phyloP scores from a whole-genome alignment of 1,139 yeast genomes.

The Candida albicans region DNA sequence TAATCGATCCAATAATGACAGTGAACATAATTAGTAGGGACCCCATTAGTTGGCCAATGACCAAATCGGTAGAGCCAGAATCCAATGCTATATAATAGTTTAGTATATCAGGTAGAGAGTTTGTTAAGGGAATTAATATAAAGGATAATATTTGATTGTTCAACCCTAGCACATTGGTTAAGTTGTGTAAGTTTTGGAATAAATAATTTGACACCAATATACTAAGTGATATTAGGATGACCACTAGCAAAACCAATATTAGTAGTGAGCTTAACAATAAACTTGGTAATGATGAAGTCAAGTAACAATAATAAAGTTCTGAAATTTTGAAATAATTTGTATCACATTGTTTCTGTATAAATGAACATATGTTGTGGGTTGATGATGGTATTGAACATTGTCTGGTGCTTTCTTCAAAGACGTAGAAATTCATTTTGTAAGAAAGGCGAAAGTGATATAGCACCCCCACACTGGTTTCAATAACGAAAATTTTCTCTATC shows the following conservation, averaged over 20 bases:
- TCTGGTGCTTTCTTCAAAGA: conserved; percentile 1
- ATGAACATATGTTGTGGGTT: conserved; percentile 19
- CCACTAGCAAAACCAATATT: conserved; percentile 18
- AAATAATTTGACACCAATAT: conserved; percentile 39
- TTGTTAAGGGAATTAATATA: conserved; percentile 40
- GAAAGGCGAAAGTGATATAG: too few relatives aligned
- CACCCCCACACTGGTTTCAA: too few relatives aligned
- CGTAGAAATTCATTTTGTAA: background rate
- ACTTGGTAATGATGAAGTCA: conserved; percentile 8
- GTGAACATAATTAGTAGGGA: conserved; percentile 38
- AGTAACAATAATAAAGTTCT: conserved; percentile 26
- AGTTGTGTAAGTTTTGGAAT: conserved; percentile 30
- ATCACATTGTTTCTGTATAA: conserved; percentile 26
- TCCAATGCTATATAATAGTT: conserved; percentile 36
- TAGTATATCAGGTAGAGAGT: conserved; percentile 42
- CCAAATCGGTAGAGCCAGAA: conserved; percentile 34
- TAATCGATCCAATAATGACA: conserved; percentile 36
- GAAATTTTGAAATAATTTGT: conserved; percentile 27
- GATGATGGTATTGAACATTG: conserved; percentile 10
- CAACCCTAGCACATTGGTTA: conserved; percentile 28
- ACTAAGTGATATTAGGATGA: conserved; percentile 29
- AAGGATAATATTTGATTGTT: conserved; percentile 36
- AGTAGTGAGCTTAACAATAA: conserved; percentile 17
- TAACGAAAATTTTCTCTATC: too few relatives aligned
- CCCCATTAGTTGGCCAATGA: conserved; percentile 45